Evolutionary conservation across 345 rosid species (phyloP).

Genomic region (Triadica sebifera): DNA sequence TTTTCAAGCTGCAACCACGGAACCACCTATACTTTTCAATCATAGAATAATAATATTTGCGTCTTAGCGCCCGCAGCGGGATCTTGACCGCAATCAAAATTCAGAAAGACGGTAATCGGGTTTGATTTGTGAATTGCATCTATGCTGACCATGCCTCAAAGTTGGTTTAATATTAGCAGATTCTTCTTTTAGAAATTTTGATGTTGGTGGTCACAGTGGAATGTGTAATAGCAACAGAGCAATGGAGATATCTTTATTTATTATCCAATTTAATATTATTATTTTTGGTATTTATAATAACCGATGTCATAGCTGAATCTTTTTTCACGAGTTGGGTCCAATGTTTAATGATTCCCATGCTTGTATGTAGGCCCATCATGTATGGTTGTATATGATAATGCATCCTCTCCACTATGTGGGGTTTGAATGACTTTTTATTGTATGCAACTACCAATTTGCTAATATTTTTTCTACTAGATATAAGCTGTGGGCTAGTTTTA

Average conservation of each 20-base stretch:
- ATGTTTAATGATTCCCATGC: conserved; percentile 26
- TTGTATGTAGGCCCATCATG: conserved; percentile 25
- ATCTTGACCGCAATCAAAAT: conserved; percentile 7
- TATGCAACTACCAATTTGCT: conserved; percentile 16
- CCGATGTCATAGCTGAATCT: conserved; percentile 9
- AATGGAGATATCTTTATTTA: not conserved
- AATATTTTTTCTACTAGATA: conserved; percentile 20
- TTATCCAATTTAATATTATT: not conserved
- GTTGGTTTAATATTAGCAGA: too few species aligned
- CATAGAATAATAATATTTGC: not conserved
- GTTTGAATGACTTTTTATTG: conserved; percentile 13
- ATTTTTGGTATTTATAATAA: not conserved
- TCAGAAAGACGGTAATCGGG: not conserved
- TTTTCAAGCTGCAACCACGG: not conserved
- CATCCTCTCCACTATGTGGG: conserved; percentile 26
- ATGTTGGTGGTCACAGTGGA: conserved; percentile 4
- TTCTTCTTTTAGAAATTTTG: conserved; percentile 5
- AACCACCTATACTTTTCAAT: conserved; percentile 10
- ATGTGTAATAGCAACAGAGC: conserved; percentile 29
- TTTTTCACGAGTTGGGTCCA: conserved; percentile 23
- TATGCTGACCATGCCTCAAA: too few species aligned
- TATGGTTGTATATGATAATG: conserved; percentile 29
- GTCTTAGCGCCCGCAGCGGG: not conserved
- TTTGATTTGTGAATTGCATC: not conserved
- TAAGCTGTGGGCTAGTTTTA: conserved; percentile 29